A percentile compares a stretch with the other conserved stretches of the same genome.
These are phyloP conservation scores for Clarkia xantiana DNA, from an alignment of 345 rosid genomes.

Conservation along the genomic window DNA sequence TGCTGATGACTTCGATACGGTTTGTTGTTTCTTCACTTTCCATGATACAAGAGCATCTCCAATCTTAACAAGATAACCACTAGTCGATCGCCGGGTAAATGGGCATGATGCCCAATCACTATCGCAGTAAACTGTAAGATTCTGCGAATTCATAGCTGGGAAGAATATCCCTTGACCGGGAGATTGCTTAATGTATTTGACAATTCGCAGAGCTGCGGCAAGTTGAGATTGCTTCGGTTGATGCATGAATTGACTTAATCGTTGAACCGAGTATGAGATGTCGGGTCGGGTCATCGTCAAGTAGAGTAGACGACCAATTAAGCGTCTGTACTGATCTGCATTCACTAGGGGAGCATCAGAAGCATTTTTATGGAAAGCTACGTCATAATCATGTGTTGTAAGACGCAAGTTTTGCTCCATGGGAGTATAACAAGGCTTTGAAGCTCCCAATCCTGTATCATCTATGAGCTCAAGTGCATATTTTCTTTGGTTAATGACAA, in stretches of 20 bases:
- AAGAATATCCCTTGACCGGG: neutral
- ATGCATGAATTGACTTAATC: neutral
- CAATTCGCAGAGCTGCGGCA: neutral
- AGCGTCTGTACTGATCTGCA: neutral
- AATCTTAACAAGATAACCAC: neutral
- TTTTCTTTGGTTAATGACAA: neutral
- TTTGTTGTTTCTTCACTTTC: neutral
- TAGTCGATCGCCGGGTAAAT: neutral
- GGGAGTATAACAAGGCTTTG: neutral
- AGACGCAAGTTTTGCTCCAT: neutral
- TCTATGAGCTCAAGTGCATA: neutral
- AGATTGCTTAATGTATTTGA: neutral
- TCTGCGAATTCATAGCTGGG: neutral
- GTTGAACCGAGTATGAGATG: neutral
- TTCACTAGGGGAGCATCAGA: neutral
- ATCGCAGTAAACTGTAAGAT: neutral
- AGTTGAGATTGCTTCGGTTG: neutral
- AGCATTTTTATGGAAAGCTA: rapidly evolving
- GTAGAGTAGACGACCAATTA: neutral
- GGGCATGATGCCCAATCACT: neutral
- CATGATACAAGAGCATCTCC: neutral
- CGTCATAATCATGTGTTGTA: too few relatives aligned
- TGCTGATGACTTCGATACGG: neutral
- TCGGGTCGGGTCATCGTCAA: neutral
- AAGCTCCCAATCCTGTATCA: neutral